Base-by-base conservation (phyloP, 176 grass and related monocot genomes). In the Hordeum vulgare region DNA sequence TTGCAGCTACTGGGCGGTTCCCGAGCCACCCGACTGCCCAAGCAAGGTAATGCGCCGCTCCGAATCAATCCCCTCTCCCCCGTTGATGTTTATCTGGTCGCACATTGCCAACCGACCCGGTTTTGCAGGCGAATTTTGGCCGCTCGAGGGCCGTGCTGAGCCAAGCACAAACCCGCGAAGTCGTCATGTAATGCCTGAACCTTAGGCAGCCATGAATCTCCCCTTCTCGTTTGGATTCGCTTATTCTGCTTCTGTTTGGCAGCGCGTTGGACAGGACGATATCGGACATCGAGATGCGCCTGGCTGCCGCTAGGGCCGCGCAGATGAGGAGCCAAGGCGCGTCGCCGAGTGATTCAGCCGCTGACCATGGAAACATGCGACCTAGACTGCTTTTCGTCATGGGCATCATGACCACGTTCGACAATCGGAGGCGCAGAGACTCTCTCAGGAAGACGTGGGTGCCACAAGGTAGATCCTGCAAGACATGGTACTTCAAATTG, bases 241-340 rank as follows among this genome's bases (percentile, higher is more conserved):
- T 88, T 51, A 44, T 14, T 5, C 24, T 79, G 41, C 45, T 36
- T 61, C 29, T n/a, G 34, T 21, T 6, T 4, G 2, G 49, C 81
- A 93, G 91, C 81, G 85, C 85, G 25, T 39, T 93, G 79, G 91
- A 93, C 21, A 88, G 77, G 56, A 93, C 91, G 65, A 90, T 93
- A 82, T 90, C 91, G 2, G 82, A 90, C 56, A 83, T 93, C 8
- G 91, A 93, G 88, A 82, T 82, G 85, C 88, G 85, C 34, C 88
- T 93, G 63, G 88, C 91, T 21, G 88, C 84, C 53, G 91, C 87
- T 70, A 93, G 91, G 70, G 85, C 88, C 3, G 81, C 78, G 5
- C 84, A 82, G 25, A 68, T 85, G 7, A 93, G 75, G 79, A 87
- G 27, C 78, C 85, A 82, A 71, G 87, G 75, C 13, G 65, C 71